These are phyloP conservation scores for Lunasporangiospora selenospora DNA, from an alignment of 192 early-diverging fungal species.

Conservation along the genomic window DNA sequence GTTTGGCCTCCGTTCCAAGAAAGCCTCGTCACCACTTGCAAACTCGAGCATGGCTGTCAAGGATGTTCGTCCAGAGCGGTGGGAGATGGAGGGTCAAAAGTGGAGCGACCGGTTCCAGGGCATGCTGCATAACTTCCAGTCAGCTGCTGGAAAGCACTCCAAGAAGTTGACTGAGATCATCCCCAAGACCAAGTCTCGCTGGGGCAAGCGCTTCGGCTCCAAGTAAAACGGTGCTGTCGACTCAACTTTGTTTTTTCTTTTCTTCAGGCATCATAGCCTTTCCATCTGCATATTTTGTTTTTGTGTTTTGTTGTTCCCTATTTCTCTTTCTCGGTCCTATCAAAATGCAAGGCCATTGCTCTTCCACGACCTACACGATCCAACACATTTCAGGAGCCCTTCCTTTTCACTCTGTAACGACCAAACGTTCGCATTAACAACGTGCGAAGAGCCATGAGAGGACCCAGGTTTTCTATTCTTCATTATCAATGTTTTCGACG, in stretches of 20 bases:
- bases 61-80: slow-evolving; percentile 17
- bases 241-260: too few relatives aligned
- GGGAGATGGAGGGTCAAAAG: slow-evolving; percentile 28
- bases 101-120: slow-evolving; percentile 42
- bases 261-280: too few relatives aligned
- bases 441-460: too few relatives aligned
- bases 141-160: slow-evolving; percentile 19
- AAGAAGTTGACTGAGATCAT: slow-evolving; percentile 22
- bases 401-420: too few relatives aligned
- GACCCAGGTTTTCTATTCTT: too few relatives aligned
- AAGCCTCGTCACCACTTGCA: too few relatives aligned
- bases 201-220: slow-evolving; percentile 11
- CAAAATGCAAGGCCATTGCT: neutral
- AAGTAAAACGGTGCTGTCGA: neutral
- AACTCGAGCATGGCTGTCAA: too few relatives aligned
- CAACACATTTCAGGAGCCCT: slow-evolving; percentile 2
- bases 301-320: neutral
- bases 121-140: slow-evolving; percentile 31
- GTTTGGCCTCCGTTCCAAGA: too few relatives aligned
- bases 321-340: neutral
- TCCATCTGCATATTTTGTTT: neutral
- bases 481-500: too few relatives aligned
- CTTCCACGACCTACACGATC: neutral
- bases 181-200: slow-evolving; percentile 18
- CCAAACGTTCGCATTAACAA: too few relatives aligned